Percentiles rank a stretch among this genome's conserved stretches.
Evolutionary conservation across 352 stramenopile species (phyloP).

Genomic region (Thalassiosira oceanica): DNA sequence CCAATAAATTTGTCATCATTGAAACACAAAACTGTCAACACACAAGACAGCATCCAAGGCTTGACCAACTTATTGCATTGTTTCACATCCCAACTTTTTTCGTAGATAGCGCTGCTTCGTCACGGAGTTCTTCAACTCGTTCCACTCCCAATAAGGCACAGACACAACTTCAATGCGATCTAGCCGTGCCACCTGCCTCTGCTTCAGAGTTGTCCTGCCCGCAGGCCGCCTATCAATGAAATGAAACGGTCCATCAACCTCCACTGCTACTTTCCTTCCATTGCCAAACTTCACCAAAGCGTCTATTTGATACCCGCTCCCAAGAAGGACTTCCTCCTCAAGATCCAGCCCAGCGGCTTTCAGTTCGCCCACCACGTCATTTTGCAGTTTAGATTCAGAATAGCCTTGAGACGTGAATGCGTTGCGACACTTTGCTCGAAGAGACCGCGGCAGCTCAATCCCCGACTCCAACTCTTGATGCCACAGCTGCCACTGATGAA

Average conservation of each 20-base stretch:
- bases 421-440: neutral
- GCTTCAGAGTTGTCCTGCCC: slow-evolving; percentile 25
- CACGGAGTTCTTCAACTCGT: slow-evolving; percentile 5
- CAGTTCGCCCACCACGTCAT: slow-evolving; percentile 4
- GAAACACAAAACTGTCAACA: no score
- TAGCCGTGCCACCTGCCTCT: slow-evolving; percentile 14
- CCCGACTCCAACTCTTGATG: neutral
- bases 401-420: neutral
- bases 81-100: neutral
- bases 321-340: slow-evolving; percentile 6
- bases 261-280: slow-evolving; percentile 5
- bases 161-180: slow-evolving; percentile 32
- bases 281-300: slow-evolving; percentile 4
- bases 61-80: no score
- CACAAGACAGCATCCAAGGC: no score
- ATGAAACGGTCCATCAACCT: slow-evolving; percentile 15
- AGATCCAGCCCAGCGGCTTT: neutral
- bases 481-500: slow-evolving; percentile 15
- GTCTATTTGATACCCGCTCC: slow-evolving; percentile 11
- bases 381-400: slow-evolving; percentile 7
- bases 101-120: slow-evolving; percentile 32
- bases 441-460: neutral
- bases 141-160: slow-evolving; percentile 44
- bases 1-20: no score
- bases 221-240: slow-evolving; percentile 2